Evolutionary conservation across 139 green algal genomes (phyloP), one percentile per base, ranked within the genome.

Genomic region (Penium margaritaceum): DNA sequence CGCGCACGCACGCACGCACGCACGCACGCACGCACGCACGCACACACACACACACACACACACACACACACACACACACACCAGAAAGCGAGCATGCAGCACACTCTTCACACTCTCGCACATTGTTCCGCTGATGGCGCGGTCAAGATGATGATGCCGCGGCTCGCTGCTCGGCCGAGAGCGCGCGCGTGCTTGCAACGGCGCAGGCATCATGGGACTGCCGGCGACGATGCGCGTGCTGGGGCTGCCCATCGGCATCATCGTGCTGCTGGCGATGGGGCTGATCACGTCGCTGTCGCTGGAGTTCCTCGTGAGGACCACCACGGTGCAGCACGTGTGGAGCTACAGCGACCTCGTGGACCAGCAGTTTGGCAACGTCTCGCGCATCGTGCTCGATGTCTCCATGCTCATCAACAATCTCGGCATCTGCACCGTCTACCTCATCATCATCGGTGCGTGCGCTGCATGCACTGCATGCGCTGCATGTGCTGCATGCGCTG

Each of bases 151-250:
- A n/a, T n/a, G n/a, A n/a, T n/a, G n/a, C n/a, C n/a, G n/a, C n/a
- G n/a, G n/a, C 68, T 6, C 55, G 36, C 21, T 75, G 7, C 68
- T 76, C 68, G 12, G 14, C 58, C 30, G 76, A 27, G 6, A 76
- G 61, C 6, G 76, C 68, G 14, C 14, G 7, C 61, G 55, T 76
- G 5, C 61, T 76, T 12, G 76, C 68, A 6, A 76, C 9, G 27
- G 19, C 63, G 70, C 70, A n/a, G 70, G 70, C 5, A 77, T 77
- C 70, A 77, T 77, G 70, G 70, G 47, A 1, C 70, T 77, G 17
- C 70, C 70, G 15, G 70, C 55, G 19, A 77, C 70, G 7, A 70
- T 77, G 70, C 43, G 37, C 21, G 36, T 77, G 5, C 44, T 77
- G 21, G 70, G 70, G 17, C 29, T 77, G 14, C 70, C 70, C 12